Base-by-base conservation (phyloP, 2,329 filamentous ascomycete genomes). In the Neoascochyta sp. region DNA sequence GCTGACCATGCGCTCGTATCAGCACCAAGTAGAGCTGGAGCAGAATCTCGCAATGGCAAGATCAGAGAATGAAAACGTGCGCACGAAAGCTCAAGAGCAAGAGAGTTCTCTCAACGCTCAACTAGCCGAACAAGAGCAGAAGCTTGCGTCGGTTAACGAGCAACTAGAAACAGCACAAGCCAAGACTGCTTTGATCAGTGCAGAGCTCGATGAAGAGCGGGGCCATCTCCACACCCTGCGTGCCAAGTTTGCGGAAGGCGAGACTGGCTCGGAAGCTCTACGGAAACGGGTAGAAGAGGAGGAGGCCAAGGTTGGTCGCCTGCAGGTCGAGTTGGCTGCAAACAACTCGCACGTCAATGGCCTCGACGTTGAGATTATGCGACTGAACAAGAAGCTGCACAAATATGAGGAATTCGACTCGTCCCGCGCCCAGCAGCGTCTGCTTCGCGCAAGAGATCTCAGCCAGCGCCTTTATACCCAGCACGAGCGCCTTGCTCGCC, bases 401-500 rank as follows among this genome's bases (percentile, higher is more conserved):
- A 60, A 64, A 24, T 73, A 71, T 41, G 62, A 80, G 11, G 58
- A 64, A 16, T 45, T 59, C 7, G 59, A 61, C 19, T 63, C 63
- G 10, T 66, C 66, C 14, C 77, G 80, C 28, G 77, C 86, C 25
- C 79, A 87, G 23, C 73, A 77, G 24, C 83, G 87, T 24, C 82
- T 83, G 22, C 69, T 73, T 29, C 81, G 81, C 41, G 81, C 86
- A 4, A 87, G 86, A 57, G 86, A 95, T 42, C 69, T 96, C 9
- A 93, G 88, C 1, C 83, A 88, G 51, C 79, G 81, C 33, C 71
- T 95, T 4, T 93, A 86, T 57, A 74, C 79, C 1, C 86, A 95
- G 40, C 89, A 92, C 41, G 85, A 93, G 47, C 81, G 86, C 14
- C 71, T 95, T n/a, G 76, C 78, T 36, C 80, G 83, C 29, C 77